These are phyloP conservation scores for Avena sativa DNA, from an alignment of 176 grass and related monocot species.

Conservation along the genomic window DNA sequence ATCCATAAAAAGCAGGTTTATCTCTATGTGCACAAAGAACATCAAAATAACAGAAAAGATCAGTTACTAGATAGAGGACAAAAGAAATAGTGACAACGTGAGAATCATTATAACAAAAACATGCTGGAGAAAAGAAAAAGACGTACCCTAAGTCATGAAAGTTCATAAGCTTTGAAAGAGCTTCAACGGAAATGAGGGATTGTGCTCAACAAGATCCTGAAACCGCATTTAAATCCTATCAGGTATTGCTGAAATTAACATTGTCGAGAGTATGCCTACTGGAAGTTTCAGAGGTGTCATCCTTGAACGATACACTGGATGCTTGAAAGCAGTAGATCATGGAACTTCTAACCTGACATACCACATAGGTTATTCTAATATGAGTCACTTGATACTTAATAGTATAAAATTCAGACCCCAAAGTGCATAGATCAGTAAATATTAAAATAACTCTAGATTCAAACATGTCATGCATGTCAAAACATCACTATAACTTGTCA, in stretches of 20 bases:
- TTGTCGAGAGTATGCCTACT: background rate
- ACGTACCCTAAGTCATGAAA: constrained; percentile 68
- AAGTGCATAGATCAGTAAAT: background rate
- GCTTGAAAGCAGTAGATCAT: background rate
- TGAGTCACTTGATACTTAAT: background rate
- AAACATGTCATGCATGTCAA: background rate
- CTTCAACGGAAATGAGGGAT: constrained; percentile 78
- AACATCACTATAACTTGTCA: background rate
- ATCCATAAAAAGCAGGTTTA: constrained; percentile 84
- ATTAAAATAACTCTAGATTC: background rate
- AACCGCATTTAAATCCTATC: constrained; percentile 28
- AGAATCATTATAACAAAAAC: background rate
- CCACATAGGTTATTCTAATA: background rate
- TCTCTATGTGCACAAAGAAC: constrained; percentile 94
- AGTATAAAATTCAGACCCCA: background rate
- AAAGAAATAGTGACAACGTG: background rate
- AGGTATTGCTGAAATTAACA: background rate
- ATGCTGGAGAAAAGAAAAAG: constrained; percentile 21
- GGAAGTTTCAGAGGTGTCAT: background rate
- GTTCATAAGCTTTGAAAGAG: constrained; percentile 86
- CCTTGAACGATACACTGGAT: background rate
- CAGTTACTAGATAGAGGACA: background rate
- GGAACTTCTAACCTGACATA: background rate
- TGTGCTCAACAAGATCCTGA: constrained; percentile 86
- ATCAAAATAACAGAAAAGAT: constrained; percentile 58